Conservation (phyloP, 768 basidiomycete species). For the Lyophyllum atratum region DNA sequence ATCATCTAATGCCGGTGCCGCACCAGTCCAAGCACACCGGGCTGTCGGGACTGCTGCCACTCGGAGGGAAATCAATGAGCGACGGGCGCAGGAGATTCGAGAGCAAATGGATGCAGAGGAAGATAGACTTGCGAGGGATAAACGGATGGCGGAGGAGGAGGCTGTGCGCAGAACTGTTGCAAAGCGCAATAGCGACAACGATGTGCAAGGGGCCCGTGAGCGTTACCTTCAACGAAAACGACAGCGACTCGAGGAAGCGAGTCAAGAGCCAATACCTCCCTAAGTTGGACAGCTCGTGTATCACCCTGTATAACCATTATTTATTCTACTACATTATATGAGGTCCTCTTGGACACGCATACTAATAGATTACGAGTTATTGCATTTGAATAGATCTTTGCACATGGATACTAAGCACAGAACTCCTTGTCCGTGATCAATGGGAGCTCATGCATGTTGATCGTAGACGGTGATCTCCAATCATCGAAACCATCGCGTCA, state of each 20-base stretch:
- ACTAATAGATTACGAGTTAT: neutral
- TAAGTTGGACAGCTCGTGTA: conserved; percentile 2
- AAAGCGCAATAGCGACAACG: conserved; percentile 75
- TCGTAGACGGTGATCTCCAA: conserved; percentile 35
- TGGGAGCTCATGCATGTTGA: conserved; percentile 19
- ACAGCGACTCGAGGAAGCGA: conserved; percentile 58
- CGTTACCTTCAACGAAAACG: conserved; percentile 83
- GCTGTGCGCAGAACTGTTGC: conserved; percentile 65
- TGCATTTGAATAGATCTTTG: neutral
- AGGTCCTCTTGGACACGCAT: conserved; percentile 4
- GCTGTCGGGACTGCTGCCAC: conserved; percentile 85
- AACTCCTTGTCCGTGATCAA: conserved; percentile 3
- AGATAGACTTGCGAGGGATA: conserved; percentile 56
- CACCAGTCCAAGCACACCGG: conserved; percentile 54
- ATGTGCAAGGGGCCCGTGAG: conserved; percentile 71
- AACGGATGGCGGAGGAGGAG: conserved; percentile 60
- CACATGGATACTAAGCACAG: neutral
- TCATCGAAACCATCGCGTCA: conserved; percentile 45
- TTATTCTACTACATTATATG: neutral
- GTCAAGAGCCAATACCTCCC: conserved; percentile 20
- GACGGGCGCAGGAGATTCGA: conserved; percentile 76
- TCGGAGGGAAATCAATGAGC: conserved; percentile 79
- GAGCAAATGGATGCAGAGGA: conserved; percentile 79
- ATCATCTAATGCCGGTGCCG: conserved; percentile 22
- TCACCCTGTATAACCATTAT: conserved; percentile 1